Evolutionary conservation across 495 filamentous ascomycete genomes (phyloP), one percentile per base, ranked within the genome.

Genomic region (Aspergillus bridgeri): DNA sequence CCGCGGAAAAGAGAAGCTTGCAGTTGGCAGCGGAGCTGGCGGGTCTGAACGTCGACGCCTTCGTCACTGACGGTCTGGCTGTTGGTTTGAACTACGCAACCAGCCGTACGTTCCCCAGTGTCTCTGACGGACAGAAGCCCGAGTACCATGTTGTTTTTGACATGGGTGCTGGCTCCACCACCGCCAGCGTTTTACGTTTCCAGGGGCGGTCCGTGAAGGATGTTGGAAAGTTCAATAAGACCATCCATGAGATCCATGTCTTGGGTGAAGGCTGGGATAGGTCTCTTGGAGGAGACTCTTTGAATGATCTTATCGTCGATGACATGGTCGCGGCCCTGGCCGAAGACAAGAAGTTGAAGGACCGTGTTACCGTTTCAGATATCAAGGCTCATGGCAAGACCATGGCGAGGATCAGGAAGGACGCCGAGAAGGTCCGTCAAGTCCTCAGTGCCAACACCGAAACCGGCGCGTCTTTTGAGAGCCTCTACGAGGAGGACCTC

Each of bases 91-190:
- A 99, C 71, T 99, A 97, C 69, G 94, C 94, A 19, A 97, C 90
- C 17, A 88, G 83, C 64, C 83, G 94, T 62, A 90, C 85, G 20
- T 99, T 99, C 74, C 90, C 91, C 17, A 89, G 80, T 59, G 76
- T 95, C 42, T 88, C 82, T 44, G 86, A 93, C 54, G 92, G 91
- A 47, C 87, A 86, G 62, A 92, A 90, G 77, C 89, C 94, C 3
- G 94, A 99, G 70, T 83, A 89, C 64, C 91, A 99, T 68, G 78
- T 99, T 66, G 83, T 99, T 18, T 98, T 91, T 63, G 95, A 99
- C 64, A 97, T 98, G 92, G 94, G 94, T 57, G 94, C 94, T 65
- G 94, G 94, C 8, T 96, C 91, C n/a, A 90, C 95, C 17, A 96
- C 91, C 56, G 94, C 93, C n/a, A 95, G 92, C 7, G 79, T 99